Conservation (phyloP, 169 alveolate genomes). For the Plasmodium coatneyi region DNA sequence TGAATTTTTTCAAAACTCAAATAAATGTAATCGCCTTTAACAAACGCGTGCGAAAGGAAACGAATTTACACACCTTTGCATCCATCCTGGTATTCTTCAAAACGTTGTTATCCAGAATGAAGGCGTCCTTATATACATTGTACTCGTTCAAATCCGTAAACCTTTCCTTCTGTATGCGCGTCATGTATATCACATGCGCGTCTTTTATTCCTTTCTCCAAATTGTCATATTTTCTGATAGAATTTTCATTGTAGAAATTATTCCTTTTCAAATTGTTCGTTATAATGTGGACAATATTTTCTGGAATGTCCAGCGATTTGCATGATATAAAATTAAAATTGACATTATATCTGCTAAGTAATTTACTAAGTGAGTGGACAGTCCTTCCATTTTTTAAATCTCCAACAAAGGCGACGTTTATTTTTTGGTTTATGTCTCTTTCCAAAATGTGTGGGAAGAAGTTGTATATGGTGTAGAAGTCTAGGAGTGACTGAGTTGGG, state of each 20-base stretch:
- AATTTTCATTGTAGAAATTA: conserved; percentile 42
- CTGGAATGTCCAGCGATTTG: conserved; percentile 82
- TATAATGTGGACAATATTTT: conserved; percentile 59
- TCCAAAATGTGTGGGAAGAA: conserved; percentile 78
- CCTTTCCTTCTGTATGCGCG: conserved; percentile 87
- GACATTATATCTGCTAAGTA: conserved; percentile 85
- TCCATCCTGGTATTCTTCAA: conserved; percentile 77
- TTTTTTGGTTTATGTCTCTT: conserved; percentile 26
- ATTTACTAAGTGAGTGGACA: conserved; percentile 86
- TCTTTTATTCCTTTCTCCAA: conserved; percentile 62
- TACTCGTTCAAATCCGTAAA: conserved; percentile 75
- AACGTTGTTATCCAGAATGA: conserved; percentile 69
- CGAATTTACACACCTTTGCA: conserved; percentile 73
- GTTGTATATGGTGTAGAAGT: conserved; percentile 84
- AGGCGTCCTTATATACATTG: conserved; percentile 74
- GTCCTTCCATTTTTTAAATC: conserved; percentile 89
- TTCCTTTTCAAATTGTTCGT: conserved; percentile 48
- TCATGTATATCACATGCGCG: conserved; percentile 85
- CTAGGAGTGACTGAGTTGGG: conserved; percentile 90
- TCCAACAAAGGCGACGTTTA: conserved; percentile 84
- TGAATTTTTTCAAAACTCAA: neutral
- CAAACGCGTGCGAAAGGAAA: neutral
- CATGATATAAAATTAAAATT: conserved; percentile 80
- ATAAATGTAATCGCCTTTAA: neutral
- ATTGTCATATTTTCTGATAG: conserved; percentile 58